These are phyloP conservation scores for Colletotrichum liaoningense DNA, from an alignment of 2,329 filamentous ascomycete species.

Conservation along the genomic window DNA sequence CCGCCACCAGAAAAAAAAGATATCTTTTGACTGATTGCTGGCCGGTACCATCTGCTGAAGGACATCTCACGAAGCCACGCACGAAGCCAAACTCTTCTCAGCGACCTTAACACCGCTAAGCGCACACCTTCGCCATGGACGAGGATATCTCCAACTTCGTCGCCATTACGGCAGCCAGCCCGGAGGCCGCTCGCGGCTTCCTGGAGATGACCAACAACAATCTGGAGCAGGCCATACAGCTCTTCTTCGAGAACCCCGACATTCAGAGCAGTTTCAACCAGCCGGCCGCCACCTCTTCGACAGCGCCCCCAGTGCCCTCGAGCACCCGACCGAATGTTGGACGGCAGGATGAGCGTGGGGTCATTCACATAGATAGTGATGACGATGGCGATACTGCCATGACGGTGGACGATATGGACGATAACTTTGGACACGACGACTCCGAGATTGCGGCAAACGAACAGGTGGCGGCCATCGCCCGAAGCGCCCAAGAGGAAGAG, in stretches of 20 bases:
- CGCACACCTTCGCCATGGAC: constrained; percentile 64
- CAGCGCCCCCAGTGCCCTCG: constrained; percentile 41
- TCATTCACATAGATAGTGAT: constrained; percentile 83
- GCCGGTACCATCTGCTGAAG: background rate
- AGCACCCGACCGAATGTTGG: constrained; percentile 45
- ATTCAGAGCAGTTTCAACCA: constrained; percentile 63
- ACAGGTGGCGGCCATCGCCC: constrained; percentile 53
- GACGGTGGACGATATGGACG: constrained; percentile 51
- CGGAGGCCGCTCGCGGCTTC: constrained; percentile 83
- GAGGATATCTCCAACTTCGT: constrained; percentile 82
- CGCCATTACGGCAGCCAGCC: constrained; percentile 80
- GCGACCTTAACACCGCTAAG: background rate
- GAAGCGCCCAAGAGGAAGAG: constrained; percentile 77
- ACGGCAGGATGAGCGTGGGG: constrained; percentile 66
- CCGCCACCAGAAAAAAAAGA: constrained; percentile 9
- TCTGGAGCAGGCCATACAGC: constrained; percentile 85
- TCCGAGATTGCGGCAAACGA: constrained; percentile 44
- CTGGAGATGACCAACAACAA: constrained; percentile 87
- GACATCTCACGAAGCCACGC: background rate
- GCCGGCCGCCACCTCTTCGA: constrained; percentile 47
- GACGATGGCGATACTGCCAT: constrained; percentile 67
- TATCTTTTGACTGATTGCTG: background rate
- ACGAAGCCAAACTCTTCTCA: background rate
- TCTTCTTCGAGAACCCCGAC: constrained; percentile 91
- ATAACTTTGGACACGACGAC: constrained; percentile 51